A percentile compares a stretch with the other conserved stretches of the same genome.
These are phyloP conservation scores for Piper betle DNA, from an alignment of 164 flowering plant species.

Conservation along the genomic window DNA sequence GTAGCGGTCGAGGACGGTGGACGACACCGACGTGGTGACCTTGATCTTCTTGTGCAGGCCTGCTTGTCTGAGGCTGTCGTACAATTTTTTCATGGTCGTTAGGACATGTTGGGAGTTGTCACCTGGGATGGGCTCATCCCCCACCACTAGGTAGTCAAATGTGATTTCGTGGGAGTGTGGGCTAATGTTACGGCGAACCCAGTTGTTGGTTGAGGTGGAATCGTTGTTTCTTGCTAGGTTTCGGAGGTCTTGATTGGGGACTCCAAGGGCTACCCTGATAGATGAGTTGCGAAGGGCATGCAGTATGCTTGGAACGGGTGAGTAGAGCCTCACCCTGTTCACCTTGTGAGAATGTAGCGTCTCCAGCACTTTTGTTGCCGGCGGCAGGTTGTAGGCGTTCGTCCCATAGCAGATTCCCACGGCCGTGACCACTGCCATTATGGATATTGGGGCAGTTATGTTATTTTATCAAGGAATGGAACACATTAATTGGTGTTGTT, in stretches of 20 bases:
- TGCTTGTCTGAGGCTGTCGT: neutral
- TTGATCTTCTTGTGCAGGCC: neutral
- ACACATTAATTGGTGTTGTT: neutral
- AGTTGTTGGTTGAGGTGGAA: neutral
- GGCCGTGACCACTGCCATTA: neutral
- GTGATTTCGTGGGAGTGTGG: conserved; percentile 5
- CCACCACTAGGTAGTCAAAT: conserved; percentile 10
- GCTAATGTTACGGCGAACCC: conserved; percentile 5
- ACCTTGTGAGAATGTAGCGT: conserved; percentile 4
- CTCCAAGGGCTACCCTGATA: conserved; percentile 7
- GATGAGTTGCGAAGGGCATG: conserved; percentile 8
- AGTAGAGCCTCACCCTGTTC: conserved; percentile 8
- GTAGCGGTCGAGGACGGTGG: neutral
- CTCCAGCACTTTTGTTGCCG: conserved; percentile 1
- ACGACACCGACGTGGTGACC: neutral
- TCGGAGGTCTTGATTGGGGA: conserved; percentile 2
- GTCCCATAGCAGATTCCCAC: conserved; percentile 10
- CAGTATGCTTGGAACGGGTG: conserved; percentile 2
- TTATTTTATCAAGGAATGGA: too few species aligned
- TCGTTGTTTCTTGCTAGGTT: neutral
- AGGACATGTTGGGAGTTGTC: conserved; percentile 3
- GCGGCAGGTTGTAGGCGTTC: conserved; percentile 6
- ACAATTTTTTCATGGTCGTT: conserved; percentile 5
- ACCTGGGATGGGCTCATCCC: conserved; percentile 11
- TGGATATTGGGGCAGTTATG: neutral